These are phyloP conservation scores for Rhizopogon vinicolor DNA, from an alignment of 768 basidiomycete genomes.

Conservation along the genomic window DNA sequence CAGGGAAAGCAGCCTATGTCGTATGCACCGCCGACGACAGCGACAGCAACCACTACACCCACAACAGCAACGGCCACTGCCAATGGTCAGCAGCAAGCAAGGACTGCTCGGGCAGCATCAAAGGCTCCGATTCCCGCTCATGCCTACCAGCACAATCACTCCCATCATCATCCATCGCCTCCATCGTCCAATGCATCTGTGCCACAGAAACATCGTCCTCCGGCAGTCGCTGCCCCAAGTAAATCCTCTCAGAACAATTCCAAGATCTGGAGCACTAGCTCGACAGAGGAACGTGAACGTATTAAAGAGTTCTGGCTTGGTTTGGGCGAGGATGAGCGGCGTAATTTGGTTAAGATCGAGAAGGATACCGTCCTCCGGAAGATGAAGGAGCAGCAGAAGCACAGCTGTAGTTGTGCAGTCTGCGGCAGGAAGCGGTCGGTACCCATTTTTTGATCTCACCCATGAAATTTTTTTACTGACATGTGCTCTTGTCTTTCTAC, in stretches of 20 bases:
- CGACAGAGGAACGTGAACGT: conserved; percentile 89
- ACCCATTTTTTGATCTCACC: conserved; percentile 22
- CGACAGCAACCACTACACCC: conserved; percentile 26
- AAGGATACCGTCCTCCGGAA: conserved; percentile 96
- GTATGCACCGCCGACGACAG: conserved; percentile 34
- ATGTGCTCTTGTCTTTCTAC: conserved; percentile 10
- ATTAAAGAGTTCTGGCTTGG: conserved; percentile 99
- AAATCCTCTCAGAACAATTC: conserved; percentile 41
- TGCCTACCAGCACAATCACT: conserved; percentile 44
- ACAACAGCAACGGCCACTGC: conserved; percentile 24
- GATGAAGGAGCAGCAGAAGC: conserved; percentile 99
- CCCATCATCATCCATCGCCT: conserved; percentile 50
- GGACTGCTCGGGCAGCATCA: conserved; percentile 46
- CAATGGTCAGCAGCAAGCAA: conserved; percentile 28
- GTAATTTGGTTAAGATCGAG: conserved; percentile 93
- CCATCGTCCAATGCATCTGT: conserved; percentile 31
- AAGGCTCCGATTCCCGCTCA: conserved; percentile 54
- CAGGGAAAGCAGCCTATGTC: conserved; percentile 94
- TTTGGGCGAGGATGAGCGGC: conserved; percentile 85
- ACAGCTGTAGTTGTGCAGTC: conserved; percentile 92
- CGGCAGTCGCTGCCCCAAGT: conserved; percentile 19
- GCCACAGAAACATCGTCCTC: conserved; percentile 27
- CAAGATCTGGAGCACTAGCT: conserved; percentile 95
- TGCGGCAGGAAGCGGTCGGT: conserved; percentile 95
- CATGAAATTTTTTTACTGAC: conserved; percentile 16